Conservation (phyloP, 106 monocot genomes). For the Dioscorea dumetorum region DNA sequence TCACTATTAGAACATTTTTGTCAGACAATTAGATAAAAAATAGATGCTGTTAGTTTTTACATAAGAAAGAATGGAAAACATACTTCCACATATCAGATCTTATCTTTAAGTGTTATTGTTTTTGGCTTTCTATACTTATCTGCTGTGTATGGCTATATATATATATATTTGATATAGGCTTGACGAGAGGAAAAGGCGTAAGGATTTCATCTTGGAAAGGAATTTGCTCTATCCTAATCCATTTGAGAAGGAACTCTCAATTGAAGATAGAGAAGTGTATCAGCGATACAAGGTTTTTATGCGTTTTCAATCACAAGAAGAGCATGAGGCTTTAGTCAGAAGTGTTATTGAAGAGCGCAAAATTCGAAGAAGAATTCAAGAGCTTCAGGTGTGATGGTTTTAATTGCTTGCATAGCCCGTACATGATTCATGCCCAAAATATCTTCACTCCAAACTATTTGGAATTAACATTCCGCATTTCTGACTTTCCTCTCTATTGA, state of each 20-base stretch:
- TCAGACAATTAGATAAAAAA: no score
- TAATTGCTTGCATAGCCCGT: no score
- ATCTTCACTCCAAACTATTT: no score
- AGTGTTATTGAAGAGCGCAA: constrained; percentile 66
- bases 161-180: constrained; percentile 32
- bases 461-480: no score
- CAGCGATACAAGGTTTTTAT: constrained; percentile 85
- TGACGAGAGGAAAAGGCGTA: constrained; percentile 92
- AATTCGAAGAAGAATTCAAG: constrained; percentile 83
- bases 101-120: no score
- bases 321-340: constrained; percentile 49
- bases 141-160: neutral
- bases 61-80: no score
- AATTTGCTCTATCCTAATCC: constrained; percentile 88
- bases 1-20: no score
- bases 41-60: no score
- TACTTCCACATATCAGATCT: no score
- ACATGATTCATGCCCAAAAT: no score
- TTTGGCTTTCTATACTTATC: neutral
- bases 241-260: constrained; percentile 75
- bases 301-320: constrained; percentile 88
- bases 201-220: constrained; percentile 92
- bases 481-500: no score
- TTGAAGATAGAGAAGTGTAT: constrained; percentile 77
- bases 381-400: constrained; percentile 61